Conservation (phyloP, 768 basidiomycete species). For the Pholiota molesta region DNA sequence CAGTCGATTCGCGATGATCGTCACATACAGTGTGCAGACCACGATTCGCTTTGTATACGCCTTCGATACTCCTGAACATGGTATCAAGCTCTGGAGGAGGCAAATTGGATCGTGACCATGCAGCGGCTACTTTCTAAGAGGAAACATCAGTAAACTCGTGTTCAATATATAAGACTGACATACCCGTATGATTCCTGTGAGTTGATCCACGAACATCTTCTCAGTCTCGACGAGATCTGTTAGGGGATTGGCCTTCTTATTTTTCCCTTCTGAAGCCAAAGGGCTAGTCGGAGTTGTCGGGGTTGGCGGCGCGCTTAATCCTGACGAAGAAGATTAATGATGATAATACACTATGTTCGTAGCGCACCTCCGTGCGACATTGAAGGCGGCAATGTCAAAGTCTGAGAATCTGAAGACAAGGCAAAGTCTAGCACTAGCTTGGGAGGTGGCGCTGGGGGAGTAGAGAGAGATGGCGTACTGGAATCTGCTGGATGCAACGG, state of each 20-base stretch:
- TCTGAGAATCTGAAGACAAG: constrained; percentile 9
- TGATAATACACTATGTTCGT: constrained; percentile 10
- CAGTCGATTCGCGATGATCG: constrained; percentile 1
- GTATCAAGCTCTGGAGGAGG: constrained; percentile 89
- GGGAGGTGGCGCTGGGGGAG: constrained; percentile 13
- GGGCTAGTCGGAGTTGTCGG: constrained; percentile 37
- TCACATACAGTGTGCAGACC: constrained; percentile 67
- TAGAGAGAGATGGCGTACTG: neutral
- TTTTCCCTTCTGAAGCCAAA: constrained; percentile 43
- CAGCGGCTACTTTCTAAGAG: constrained; percentile 89
- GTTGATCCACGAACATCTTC: constrained; percentile 86
- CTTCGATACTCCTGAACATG: constrained; percentile 95
- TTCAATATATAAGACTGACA: constrained; percentile 27
- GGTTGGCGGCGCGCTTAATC: constrained; percentile 30
- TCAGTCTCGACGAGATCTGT: constrained; percentile 94
- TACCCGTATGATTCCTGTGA: constrained; percentile 91
- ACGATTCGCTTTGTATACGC: constrained; percentile 91
- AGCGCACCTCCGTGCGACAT: constrained; percentile 27
- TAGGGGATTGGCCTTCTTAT: constrained; percentile 73
- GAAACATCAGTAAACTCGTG: neutral
- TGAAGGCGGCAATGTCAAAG: constrained; percentile 14
- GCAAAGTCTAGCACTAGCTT: constrained; percentile 4
- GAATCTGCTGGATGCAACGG: constrained; percentile 1
- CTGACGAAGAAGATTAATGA: constrained; percentile 22
- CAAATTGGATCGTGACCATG: constrained; percentile 95